Evolutionary conservation across 2,329 filamentous ascomycete genomes (phyloP).

Genomic region (Venturia pyrina): DNA sequence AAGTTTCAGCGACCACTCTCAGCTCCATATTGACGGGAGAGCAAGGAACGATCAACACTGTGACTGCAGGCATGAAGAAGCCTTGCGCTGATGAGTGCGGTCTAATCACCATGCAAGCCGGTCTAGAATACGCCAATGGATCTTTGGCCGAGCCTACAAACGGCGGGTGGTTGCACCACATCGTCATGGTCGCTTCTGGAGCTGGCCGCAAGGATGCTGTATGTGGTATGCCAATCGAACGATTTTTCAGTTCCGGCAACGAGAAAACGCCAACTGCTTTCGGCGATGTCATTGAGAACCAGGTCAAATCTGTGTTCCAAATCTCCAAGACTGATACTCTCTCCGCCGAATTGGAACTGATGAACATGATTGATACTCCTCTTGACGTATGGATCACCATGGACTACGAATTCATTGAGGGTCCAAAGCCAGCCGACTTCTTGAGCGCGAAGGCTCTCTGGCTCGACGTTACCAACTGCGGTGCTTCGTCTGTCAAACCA

Average conservation of each 20-base stretch:
- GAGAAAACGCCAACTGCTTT: constrained; percentile 11
- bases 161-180: constrained; percentile 12
- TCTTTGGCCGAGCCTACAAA: constrained; percentile 7
- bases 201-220: constrained; percentile 1
- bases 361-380: constrained; percentile 8
- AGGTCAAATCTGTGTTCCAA: constrained; percentile 7
- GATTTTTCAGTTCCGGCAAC: constrained; percentile 11
- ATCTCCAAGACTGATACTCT: constrained; percentile 5
- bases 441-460: constrained; percentile 10
- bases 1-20: background rate
- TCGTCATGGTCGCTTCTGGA: constrained; percentile 9
- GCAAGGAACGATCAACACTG: constrained; percentile 8
- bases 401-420: constrained; percentile 8
- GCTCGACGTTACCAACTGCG: constrained; percentile 9
- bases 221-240: background rate
- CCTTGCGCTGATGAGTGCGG: constrained; percentile 10
- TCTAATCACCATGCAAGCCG: constrained; percentile 7
- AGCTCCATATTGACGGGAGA: constrained; percentile 3
- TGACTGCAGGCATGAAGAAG: constrained; percentile 3
- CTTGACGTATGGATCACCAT: constrained; percentile 9
- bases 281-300: constrained; percentile 8
- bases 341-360: constrained; percentile 4
- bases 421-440: background rate
- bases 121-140: constrained; percentile 12
- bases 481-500: constrained; percentile 3